Percentiles rank a stretch among this genome's conserved stretches.
These are phyloP conservation scores for Vigna hirtella DNA, from an alignment of 306 rosid genomes.

Conservation along the genomic window DNA sequence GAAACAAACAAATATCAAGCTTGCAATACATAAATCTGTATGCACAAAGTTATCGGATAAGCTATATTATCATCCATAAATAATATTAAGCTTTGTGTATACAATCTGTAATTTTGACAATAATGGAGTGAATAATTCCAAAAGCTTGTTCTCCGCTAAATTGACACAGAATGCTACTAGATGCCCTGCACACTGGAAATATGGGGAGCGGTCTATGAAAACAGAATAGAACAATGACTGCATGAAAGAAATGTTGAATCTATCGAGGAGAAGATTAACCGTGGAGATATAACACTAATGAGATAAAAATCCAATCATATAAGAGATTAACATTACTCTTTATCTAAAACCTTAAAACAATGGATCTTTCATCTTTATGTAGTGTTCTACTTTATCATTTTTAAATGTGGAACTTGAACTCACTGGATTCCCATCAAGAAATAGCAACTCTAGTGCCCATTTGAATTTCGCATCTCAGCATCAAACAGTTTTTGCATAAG, in stretches of 20 bases:
- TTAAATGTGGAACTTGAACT: too few relatives aligned
- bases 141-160: neutral
- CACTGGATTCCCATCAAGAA: neutral
- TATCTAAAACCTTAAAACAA: too few relatives aligned
- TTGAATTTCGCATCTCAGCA: constrained; percentile 18
- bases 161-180: constrained; percentile 20
- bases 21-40: neutral
- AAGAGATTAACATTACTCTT: too few relatives aligned
- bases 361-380: too few relatives aligned
- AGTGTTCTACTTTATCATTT: too few relatives aligned
- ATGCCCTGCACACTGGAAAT: constrained; percentile 1
- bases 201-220: neutral
- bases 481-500: constrained; percentile 15
- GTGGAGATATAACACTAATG: too few relatives aligned
- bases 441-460: neutral
- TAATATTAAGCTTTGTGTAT: constrained; percentile 3
- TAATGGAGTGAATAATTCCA: neutral
- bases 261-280: too few relatives aligned
- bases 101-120: constrained; percentile 15
- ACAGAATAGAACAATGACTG: constrained; percentile 16
- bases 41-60: too few relatives aligned
- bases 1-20: neutral
- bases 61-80: neutral
- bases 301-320: too few relatives aligned
- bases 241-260: neutral